Conservation (phyloP, 192 early-diverging fungal species). For the Coemansia sp. region DNA sequence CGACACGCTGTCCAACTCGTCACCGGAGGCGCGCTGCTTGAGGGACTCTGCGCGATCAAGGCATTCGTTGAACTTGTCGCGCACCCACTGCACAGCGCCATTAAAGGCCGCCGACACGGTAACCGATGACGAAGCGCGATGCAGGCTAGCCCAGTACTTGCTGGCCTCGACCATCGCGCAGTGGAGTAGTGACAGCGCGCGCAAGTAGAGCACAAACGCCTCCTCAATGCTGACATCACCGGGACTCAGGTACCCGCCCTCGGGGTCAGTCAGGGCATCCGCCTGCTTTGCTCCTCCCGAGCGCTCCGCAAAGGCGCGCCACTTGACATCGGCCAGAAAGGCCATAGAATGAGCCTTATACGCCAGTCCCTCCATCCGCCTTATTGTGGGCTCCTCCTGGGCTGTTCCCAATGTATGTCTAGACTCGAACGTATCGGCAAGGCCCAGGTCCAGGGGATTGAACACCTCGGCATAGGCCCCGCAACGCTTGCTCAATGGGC, state of each 20-base stretch:
- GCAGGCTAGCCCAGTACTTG: slow-evolving; percentile 37
- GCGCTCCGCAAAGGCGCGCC: slow-evolving; percentile 28
- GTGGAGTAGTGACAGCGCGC: slow-evolving; percentile 64
- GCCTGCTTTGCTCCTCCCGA: slow-evolving; percentile 8
- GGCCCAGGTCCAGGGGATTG: slow-evolving; percentile 34
- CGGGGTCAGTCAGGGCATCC: slow-evolving; percentile 31
- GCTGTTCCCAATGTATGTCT: slow-evolving; percentile 24
- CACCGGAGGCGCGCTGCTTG: slow-evolving; percentile 56
- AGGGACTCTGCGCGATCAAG: slow-evolving; percentile 76
- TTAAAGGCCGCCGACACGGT: slow-evolving; percentile 54
- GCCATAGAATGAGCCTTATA: slow-evolving; percentile 70
- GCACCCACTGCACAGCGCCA: slow-evolving; percentile 82
- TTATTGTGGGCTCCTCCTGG: slow-evolving; percentile 57
- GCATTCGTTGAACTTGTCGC: slow-evolving; percentile 86
- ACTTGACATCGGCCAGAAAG: slow-evolving; percentile 59
- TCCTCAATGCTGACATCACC: slow-evolving; percentile 57
- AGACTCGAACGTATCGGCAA: slow-evolving; percentile 51
- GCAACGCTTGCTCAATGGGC: slow-evolving; percentile 26
- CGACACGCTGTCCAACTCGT: slow-evolving; percentile 51
- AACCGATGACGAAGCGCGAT: slow-evolving; percentile 10
- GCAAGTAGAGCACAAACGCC: slow-evolving; percentile 68
- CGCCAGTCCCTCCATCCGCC: slow-evolving; percentile 67
- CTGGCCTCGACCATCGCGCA: slow-evolving; percentile 59
- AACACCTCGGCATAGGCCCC: slow-evolving; percentile 20
- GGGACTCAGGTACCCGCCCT: slow-evolving; percentile 30